These are phyloP conservation scores for Murraya paniculata DNA, from an alignment of 345 rosid genomes.

Conservation along the genomic window DNA sequence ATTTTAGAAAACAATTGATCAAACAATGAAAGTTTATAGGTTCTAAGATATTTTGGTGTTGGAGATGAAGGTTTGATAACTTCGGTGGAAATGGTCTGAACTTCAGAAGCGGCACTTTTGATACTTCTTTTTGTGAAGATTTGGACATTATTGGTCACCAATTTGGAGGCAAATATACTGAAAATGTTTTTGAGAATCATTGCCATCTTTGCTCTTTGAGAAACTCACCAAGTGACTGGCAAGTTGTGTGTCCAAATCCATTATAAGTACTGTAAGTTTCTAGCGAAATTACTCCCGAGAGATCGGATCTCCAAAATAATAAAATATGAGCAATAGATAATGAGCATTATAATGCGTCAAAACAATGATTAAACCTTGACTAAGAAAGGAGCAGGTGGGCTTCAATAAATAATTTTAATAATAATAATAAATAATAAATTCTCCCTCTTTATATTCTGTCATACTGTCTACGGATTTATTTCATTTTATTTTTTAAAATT, in stretches of 20 bases:
- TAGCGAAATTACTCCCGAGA: background rate
- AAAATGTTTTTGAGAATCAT: background rate
- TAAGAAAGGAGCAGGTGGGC: too few relatives aligned
- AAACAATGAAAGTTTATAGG: constrained; percentile 25
- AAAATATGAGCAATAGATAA: too few relatives aligned
- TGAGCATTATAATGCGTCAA: too few relatives aligned
- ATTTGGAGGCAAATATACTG: background rate
- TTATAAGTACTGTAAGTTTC: background rate
- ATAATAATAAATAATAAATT: too few relatives aligned
- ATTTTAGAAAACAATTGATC: constrained; percentile 23
- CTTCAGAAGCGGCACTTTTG: background rate
- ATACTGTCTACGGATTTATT: too few relatives aligned
- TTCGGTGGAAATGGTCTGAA: constrained; percentile 22
- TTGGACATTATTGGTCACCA: background rate
- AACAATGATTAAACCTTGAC: too few relatives aligned
- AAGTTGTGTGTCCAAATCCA: too few relatives aligned
- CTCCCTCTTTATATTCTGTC: too few relatives aligned
- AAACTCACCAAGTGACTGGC: background rate
- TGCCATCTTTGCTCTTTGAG: background rate
- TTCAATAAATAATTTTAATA: too few relatives aligned
- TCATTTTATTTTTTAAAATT: too few relatives aligned
- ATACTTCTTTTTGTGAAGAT: background rate
- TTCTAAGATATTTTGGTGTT: constrained; percentile 14
- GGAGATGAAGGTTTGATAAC: constrained; percentile 12
- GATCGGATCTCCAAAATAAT: background rate